These are phyloP conservation scores for Trichoderma citrinoviride DNA, from an alignment of 2,329 filamentous ascomycete species.

Conservation along the genomic window DNA sequence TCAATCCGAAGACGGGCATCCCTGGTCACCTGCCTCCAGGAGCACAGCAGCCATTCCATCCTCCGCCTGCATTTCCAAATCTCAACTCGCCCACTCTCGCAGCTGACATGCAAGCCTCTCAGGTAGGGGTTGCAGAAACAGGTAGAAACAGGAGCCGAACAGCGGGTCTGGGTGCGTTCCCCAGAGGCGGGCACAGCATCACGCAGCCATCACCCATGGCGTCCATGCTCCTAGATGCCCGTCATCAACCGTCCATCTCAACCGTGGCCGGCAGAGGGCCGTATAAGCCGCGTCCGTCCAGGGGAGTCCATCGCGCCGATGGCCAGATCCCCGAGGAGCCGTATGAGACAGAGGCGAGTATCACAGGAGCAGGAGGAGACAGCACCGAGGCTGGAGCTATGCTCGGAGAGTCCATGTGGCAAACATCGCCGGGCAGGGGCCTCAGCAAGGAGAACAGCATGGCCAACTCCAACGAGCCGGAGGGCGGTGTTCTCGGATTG, in stretches of 20 bases:
- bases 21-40: slow-evolving; percentile 59
- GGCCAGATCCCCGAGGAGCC: slow-evolving; percentile 56
- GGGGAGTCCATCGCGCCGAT: slow-evolving; percentile 47
- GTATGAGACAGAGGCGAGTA: slow-evolving; percentile 45
- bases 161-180: slow-evolving; percentile 31
- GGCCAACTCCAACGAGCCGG: slow-evolving; percentile 45
- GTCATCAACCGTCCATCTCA: slow-evolving; percentile 64
- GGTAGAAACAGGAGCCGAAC: slow-evolving; percentile 46
- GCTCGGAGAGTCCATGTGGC: slow-evolving; percentile 60
- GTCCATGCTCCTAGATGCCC: slow-evolving; percentile 71
- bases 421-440: slow-evolving; percentile 52
- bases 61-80: slow-evolving; percentile 71
- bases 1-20: slow-evolving; percentile 67
- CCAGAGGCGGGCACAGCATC: slow-evolving; percentile 39
- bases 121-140: slow-evolving; percentile 41
- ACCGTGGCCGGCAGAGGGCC: slow-evolving; percentile 45
- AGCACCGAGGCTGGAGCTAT: slow-evolving; percentile 51
- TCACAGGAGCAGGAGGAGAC: slow-evolving; percentile 52
- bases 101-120: slow-evolving; percentile 55
- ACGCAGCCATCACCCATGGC: slow-evolving; percentile 64
- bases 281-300: slow-evolving; percentile 46
- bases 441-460: slow-evolving; percentile 53
- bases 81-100: slow-evolving; percentile 61
- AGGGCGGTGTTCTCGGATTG: slow-evolving; percentile 55
- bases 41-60: slow-evolving; percentile 60